Base-by-base conservation (phyloP, 2,329 filamentous ascomycete genomes). In the Arthroderma sp. region DNA sequence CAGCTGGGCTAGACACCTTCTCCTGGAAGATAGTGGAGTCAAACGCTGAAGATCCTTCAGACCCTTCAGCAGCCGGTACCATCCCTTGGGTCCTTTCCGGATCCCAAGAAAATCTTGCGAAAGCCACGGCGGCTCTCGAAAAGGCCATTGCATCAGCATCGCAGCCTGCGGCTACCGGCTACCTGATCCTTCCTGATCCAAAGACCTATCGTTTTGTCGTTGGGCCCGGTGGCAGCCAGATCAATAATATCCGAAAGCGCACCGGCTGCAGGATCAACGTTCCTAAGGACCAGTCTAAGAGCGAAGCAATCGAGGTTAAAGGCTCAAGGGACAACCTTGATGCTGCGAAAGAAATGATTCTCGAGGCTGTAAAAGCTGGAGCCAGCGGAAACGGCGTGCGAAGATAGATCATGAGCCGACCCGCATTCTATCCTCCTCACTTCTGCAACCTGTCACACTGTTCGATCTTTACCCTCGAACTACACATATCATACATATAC, bases 181-280 rank as follows among this genome's bases (percentile, higher is more conserved):
- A 93, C 64, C 75, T 98, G 32, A 81, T 91, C 52, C 75, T 98
- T 34, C 84, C 89, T 0, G 89, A 98, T 60, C 86, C 91, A 7
- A 79, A 77, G 54, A 86, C 86, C 39, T 94, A 95, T 71, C 79
- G 89, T 50, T 83, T 83, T 52, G 85, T 98, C 40, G 87, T 98
- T 54, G 91, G 91, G 4, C 80, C 82, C 52, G 84, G 83, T 48
- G 91, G 91, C 48, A 83, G 78, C 63, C 89, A 89, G 65, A 93
- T 98, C 63, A 95, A 95, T 66, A 71, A 78, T 36, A 95, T 98
- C 61, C 80, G 91, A 54, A 86, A 86, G 69, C 80, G 91, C 70
- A 95, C 87, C 42, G 85, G 84, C 45, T 95, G 88, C 66, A 87
- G 83, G 68, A 93, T 98, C 61, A 87, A 88, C 52, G 89, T 98